phyloP scores from a whole-genome alignment of 805 yeast genomes.

The Candida sakaeoensis region DNA sequence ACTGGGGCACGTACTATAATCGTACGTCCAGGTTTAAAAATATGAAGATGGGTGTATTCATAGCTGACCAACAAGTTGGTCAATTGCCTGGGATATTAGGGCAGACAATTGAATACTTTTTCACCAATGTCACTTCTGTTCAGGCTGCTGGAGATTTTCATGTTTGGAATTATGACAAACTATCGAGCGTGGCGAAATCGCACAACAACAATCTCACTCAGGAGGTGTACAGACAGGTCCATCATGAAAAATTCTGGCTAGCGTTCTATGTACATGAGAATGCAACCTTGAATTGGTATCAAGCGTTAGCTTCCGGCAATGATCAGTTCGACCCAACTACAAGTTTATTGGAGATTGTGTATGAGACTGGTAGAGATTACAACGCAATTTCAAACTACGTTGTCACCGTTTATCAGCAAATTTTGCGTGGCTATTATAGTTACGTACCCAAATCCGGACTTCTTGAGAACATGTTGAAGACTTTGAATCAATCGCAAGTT shows the following conservation, averaged over 20 bases:
- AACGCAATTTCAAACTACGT: slow-evolving; percentile 26
- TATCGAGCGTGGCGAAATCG: slow-evolving; percentile 16
- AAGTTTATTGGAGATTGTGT: slow-evolving; percentile 22
- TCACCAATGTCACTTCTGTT: slow-evolving; percentile 18
- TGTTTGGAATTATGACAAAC: slow-evolving; percentile 17
- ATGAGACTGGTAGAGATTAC: slow-evolving; percentile 32
- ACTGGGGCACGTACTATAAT: slow-evolving; percentile 30
- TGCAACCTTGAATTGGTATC: slow-evolving; percentile 22
- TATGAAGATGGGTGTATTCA: slow-evolving; percentile 22
- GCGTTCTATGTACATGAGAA: slow-evolving; percentile 27
- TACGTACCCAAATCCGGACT: slow-evolving; percentile 19
- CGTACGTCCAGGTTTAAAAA: slow-evolving; percentile 18
- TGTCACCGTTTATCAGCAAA: slow-evolving; percentile 14
- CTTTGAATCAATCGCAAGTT: slow-evolving; percentile 11
- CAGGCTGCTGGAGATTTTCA: slow-evolving; percentile 22
- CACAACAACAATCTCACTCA: slow-evolving; percentile 21
- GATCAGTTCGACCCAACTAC: slow-evolving; percentile 16
- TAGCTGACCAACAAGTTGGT: slow-evolving; percentile 22
- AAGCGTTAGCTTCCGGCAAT: slow-evolving; percentile 16
- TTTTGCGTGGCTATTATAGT: slow-evolving; percentile 14
- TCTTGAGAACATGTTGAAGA: slow-evolving; percentile 13
- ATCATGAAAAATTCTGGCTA: slow-evolving; percentile 29
- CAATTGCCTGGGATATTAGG: slow-evolving; percentile 24
- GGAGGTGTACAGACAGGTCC: slow-evolving; percentile 26
- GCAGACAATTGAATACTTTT: slow-evolving; percentile 18